These are phyloP conservation scores for Plasmodium chabaudi DNA, from an alignment of 169 alveolate species.

Conservation along the genomic window DNA sequence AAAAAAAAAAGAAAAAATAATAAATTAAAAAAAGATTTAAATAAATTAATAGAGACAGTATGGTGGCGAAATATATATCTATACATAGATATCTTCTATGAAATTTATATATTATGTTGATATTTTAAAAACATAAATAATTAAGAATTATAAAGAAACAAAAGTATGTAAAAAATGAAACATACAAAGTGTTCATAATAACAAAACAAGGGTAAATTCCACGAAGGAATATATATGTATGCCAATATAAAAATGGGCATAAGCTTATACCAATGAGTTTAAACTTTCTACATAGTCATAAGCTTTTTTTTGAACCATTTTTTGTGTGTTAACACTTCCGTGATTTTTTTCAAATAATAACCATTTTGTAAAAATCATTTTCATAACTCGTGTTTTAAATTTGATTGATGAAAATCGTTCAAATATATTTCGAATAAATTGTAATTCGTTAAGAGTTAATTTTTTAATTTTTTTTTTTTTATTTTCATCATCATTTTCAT, in stretches of 20 bases:
- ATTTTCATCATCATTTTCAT: constrained; percentile 47
- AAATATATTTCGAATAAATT: constrained; percentile 72
- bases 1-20: not conserved
- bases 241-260: not conserved
- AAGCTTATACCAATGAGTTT: constrained; percentile 12
- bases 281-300: constrained; percentile 84
- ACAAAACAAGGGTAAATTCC: not conserved
- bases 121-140: too few species aligned
- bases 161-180: not conserved
- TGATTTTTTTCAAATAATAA: constrained; percentile 86
- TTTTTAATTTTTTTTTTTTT: constrained; percentile 65
- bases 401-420: constrained; percentile 51
- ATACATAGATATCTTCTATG: too few species aligned
- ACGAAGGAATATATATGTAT: not conserved
- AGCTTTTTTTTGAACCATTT: constrained; percentile 87
- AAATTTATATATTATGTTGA: too few species aligned
- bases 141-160: not conserved
- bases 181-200: not conserved
- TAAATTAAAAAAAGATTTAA: too few species aligned
- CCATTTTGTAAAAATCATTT: constrained; percentile 84
- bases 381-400: constrained; percentile 71
- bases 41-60: too few species aligned
- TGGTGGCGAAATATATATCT: too few species aligned
- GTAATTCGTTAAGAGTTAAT: constrained; percentile 78
- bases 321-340: constrained; percentile 83